Base-by-base conservation (phyloP, 148 eudicot genomes). In the Linanthus parryae region DNA sequence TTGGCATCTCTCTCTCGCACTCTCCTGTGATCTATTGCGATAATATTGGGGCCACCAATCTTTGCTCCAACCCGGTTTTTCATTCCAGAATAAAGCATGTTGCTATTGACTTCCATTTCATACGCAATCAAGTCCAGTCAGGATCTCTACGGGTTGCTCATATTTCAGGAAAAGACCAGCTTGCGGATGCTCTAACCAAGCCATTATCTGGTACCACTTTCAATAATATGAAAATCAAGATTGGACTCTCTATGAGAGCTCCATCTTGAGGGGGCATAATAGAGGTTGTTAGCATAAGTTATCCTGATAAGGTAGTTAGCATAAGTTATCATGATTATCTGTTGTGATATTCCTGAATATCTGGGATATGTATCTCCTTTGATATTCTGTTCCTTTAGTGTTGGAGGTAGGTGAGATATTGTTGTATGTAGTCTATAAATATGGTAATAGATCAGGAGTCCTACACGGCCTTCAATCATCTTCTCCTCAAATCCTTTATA, bases 51-150 rank as follows among this genome's bases (percentile, higher is more conserved):
- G 34, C 58, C 2, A 54, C 46, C 1, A 23, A 54, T 21, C 14
- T 37, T 15, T 33, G 57, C 23, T 21, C 57, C 7, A 53, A 53
- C 20, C 15, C 26, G 0, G 12, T 53, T 16, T 53, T 36, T 24
- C 58, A 54, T 21, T 54, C 58, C 1, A 29, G 31, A 18, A 37
- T 54, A 33, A 54, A 54, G 22, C 58, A 54, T 25, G 28, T 54
- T 0, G 58, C 46, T 1, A 8, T 54, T 1, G 46, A 39, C 1
- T 54, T 20, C 7, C 58, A 39, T 25, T 37, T 54, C 7, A 30
- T 54, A 1, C 46, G 31, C 2, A 33, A 38, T 2, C 31, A 21
- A 38, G 58, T 37, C 4, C 44, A 23, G 9, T 1, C 1, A 2
- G 58, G 58, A 1, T 3, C 11, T 1, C 30, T 54, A 3, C 34